Evolutionary conservation across 306 rosid genomes (phyloP), one percentile per base, ranked within the genome.

Genomic region (Bauhinia variegata): DNA sequence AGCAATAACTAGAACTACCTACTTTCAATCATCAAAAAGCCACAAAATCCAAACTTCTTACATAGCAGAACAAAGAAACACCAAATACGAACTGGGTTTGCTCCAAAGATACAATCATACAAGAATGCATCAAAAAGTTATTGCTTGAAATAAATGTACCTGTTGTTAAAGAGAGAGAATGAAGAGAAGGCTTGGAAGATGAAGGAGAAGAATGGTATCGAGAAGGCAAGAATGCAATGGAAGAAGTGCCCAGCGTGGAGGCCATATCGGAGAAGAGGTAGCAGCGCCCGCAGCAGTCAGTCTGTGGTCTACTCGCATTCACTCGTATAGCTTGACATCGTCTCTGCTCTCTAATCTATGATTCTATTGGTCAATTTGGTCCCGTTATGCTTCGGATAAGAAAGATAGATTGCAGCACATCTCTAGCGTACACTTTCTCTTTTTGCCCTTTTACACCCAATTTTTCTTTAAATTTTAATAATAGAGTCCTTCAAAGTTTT

Each of bases 211-310:
- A 77, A 19, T 77, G 49, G 41, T 69, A 73, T 51, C 84, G 89
- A 19, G 93, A 76, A 63, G 93, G 79, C 41, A 88, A 80, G 67
- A 79, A 42, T 8, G 89, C 88, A 10, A 87, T 61, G 4, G 93
- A 86, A 74, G 85, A 86, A 70, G 91, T 70, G 77, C 96, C 86
- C 0, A 92, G 83, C 17, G 78, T 68, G 23, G 96, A 87, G 14
- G 96, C 88, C 98, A 92, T 92, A n/a, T 7, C 13, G 19, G 33
- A 43, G 69, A 54, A 18, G 75, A 42, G 55, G 33, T n/a, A 47
- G 52, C 8, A 13, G 52, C 7, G 3, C 6, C 41, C 39, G 39
- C 28, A 38, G 5, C 38, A 37, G 47, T 12, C n/a, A 33, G 32
- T 48, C 32, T 17, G 71, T 44, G 34, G 49, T 61, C 31, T 74